A percentile compares a stretch with the other conserved stretches of the same genome.
Conservation (phyloP, 371 early-diverging fungal genomes). For the Circinella minor region DNA sequence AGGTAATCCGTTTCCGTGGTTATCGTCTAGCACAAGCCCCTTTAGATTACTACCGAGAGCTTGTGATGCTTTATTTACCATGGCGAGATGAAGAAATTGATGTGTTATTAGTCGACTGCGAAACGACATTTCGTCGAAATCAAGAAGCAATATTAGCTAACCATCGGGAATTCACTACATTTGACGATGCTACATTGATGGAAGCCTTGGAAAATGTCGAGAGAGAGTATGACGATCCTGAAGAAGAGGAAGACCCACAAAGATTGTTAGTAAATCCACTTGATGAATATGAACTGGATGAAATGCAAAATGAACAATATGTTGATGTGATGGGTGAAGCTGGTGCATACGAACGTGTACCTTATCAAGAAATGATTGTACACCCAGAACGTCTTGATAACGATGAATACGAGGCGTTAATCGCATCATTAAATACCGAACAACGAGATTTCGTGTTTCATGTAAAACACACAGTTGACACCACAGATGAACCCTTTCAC, state of each 20-base stretch:
- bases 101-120: not conserved
- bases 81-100: not conserved
- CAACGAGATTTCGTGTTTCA: conserved; percentile 7
- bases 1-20: conserved; percentile 1
- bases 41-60: not conserved
- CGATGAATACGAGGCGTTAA: not conserved
- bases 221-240: not conserved
- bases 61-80: conserved; percentile 5
- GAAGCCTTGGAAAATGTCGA: not conserved
- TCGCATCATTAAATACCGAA: not conserved
- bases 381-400: not conserved
- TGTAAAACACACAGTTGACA: not conserved
- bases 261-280: not conserved
- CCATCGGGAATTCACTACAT: not conserved
- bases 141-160: not conserved
- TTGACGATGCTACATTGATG: not conserved
- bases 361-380: not conserved
- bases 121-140: not conserved
- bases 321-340: conserved; percentile 1
- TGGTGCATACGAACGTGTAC: not conserved
- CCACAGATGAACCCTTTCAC: not conserved
- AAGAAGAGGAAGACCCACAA: not conserved
- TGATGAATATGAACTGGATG: not conserved
- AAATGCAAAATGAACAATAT: not conserved
- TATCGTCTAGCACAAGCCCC: not conserved